Conservation (phyloP, 495 filamentous ascomycete genomes). For the Trichocladium uniseriatum region DNA sequence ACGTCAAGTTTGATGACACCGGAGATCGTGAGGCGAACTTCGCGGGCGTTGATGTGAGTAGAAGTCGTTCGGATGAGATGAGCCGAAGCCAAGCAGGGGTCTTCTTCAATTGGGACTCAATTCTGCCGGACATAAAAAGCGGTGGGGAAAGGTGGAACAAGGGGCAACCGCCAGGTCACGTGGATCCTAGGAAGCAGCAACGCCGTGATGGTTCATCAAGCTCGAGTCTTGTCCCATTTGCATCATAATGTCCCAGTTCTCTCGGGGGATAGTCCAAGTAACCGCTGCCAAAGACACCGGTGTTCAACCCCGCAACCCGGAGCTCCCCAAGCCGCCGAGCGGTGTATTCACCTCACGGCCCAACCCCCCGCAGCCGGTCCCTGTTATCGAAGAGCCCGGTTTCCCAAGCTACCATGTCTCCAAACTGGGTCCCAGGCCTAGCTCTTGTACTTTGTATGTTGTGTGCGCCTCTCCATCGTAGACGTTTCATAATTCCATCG, state of each 20-base stretch:
- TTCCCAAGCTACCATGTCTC: not conserved
- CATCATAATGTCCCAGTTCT: not conserved
- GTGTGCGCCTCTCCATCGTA: not conserved
- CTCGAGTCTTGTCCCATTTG: not conserved
- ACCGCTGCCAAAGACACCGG: not conserved
- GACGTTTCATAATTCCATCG: not conserved
- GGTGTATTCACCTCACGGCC: not conserved
- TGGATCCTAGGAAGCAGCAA: not conserved
- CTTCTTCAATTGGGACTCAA: not conserved
- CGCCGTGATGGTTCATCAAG: not conserved
- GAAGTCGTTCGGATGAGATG: not conserved
- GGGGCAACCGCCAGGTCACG: not conserved
- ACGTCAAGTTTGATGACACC: no score
- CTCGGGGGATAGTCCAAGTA: not conserved
- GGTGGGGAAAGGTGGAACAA: no score
- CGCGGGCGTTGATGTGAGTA: not conserved
- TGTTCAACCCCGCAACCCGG: no score
- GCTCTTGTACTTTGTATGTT: not conserved
- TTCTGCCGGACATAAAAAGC: slow-evolving; percentile 7
- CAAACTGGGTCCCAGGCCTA: not conserved
- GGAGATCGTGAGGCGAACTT: no score
- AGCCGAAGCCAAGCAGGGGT: not conserved
- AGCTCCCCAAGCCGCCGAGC: not conserved
- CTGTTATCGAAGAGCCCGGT: not conserved
- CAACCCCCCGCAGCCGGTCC: not conserved